Evolutionary conservation across 2,329 filamentous ascomycete species (phyloP).

Genomic region (Monosporascus sp.): DNA sequence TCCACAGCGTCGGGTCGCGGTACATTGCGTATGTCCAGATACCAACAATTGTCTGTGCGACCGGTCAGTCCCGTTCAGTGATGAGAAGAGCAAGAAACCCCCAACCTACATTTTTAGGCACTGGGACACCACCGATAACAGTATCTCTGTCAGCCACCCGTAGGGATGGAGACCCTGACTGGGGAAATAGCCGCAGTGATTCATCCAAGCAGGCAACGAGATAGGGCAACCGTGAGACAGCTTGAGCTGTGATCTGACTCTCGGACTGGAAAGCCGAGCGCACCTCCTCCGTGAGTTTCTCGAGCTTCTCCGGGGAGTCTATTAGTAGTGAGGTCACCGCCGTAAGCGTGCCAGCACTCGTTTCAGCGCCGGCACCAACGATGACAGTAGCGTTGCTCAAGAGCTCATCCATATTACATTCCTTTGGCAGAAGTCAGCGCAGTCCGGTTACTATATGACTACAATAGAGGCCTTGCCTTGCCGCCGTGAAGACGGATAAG

Average conservation of each 20-base stretch:
- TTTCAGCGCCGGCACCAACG: constrained; percentile 40
- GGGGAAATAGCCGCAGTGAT: constrained; percentile 28
- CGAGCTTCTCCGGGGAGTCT: constrained; percentile 27
- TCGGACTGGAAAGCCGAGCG: constrained; percentile 31
- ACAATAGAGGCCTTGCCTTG: background rate
- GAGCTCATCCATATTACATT: background rate
- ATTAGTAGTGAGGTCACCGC: constrained; percentile 32
- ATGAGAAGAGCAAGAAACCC: background rate
- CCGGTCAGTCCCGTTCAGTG: too few species aligned
- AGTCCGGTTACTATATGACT: background rate
- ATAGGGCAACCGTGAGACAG: constrained; percentile 19
- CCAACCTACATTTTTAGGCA: constrained; percentile 4
- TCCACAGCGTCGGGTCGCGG: constrained; percentile 7
- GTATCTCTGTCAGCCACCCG: constrained; percentile 4
- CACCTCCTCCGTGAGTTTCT: constrained; percentile 34
- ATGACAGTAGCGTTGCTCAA: constrained; percentile 6
- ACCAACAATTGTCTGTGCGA: constrained; percentile 6
- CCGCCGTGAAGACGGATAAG: constrained; percentile 4
- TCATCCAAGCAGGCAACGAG: constrained; percentile 29
- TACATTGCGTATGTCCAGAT: constrained; percentile 8
- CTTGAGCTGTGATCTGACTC: constrained; percentile 23
- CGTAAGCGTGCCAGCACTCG: constrained; percentile 36
- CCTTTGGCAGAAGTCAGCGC: background rate
- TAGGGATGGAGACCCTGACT: constrained; percentile 16
- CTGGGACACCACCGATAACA: constrained; percentile 4